Base-by-base conservation (phyloP, 331 rosid species). In the Dryas integrifolia region DNA sequence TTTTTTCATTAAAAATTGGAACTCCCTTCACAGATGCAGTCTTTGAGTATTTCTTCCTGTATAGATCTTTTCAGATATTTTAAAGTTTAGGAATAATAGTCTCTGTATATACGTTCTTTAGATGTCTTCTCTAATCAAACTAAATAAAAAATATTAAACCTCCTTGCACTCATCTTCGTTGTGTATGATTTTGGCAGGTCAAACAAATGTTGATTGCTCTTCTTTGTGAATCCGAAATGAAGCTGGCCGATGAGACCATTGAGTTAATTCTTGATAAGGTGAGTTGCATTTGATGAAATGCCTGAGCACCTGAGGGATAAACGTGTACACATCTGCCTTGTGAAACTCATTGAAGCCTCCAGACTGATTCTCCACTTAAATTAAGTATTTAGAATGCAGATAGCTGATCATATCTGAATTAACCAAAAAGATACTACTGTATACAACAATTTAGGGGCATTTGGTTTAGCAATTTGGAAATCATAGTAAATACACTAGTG, bases 181-280 rank as follows among this genome's bases (percentile, higher is more conserved):
- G 64, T 73, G 55, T 58, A 6, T 75, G 77, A 47, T 60, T 77
- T 65, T 82, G 43, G 80, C 85, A 95, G 99, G 99, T 95, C 57
- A 92, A 92, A 74, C 81, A 88, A 77, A 95, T 95, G 99, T 73
- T 95, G 75, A 84, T 87, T 72, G 99, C 96, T 40, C 93, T 95
- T 85, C 90, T 95, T 24, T 77, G 86, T 53, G 99, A 95, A 71
- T 86, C 96, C 26, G 97, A 89, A 48, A 83, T 88, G 88, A 95
- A 92, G 76, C 82, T 95, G 65, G 79, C 90, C 0, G 96, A 95
- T 63, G 99, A 95, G 58, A 87, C 92, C 70, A 79, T 95, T 45
- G 99, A 95, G 83, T 41, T 74, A 45, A 95, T 95, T 18, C 82
- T 95, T 35, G 84, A 85, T 40, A 95, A 95, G 94, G 98, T 91